These are phyloP conservation scores for Orbilia brochopaga DNA, from an alignment of 2,329 filamentous ascomycete species.

Conservation along the genomic window DNA sequence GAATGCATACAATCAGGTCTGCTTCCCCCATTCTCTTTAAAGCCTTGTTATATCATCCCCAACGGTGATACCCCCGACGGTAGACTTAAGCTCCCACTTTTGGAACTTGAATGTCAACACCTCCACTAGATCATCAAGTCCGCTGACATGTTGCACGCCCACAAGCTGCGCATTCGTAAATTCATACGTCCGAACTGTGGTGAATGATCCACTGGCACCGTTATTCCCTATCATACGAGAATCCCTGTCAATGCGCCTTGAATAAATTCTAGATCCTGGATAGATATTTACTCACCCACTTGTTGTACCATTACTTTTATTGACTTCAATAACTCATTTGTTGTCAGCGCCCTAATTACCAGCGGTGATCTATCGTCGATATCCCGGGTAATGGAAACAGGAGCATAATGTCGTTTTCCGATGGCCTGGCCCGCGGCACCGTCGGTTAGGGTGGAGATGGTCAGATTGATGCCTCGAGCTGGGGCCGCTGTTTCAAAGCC, in stretches of 20 bases:
- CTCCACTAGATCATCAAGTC: constrained; percentile 6
- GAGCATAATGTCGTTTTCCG: constrained; percentile 19
- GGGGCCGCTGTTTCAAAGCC: constrained; percentile 16
- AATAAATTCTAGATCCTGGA: not conserved
- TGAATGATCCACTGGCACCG: not conserved
- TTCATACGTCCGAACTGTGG: constrained; percentile 14
- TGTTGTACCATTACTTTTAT: constrained; percentile 16
- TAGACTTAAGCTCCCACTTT: constrained; percentile 13
- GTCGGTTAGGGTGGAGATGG: not conserved
- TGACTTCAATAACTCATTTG: constrained; percentile 8
- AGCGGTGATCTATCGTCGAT: constrained; percentile 15
- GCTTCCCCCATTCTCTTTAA: too few species aligned
- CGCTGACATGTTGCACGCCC: constrained; percentile 1
- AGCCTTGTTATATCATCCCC: too few species aligned
- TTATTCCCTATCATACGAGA: not conserved
- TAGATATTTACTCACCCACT: not conserved
- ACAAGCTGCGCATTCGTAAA: constrained; percentile 23
- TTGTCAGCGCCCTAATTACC: constrained; percentile 1
- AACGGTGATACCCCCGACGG: not conserved
- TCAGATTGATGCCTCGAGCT: constrained; percentile 10
- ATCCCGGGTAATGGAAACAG: constrained; percentile 10
- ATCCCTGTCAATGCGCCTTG: not conserved
- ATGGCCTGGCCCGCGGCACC: not conserved
- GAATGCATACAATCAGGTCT: too few species aligned
- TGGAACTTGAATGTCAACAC: constrained; percentile 13